These are phyloP conservation scores for Fraxinus paxiana DNA, from an alignment of 305 asterid species.

Conservation along the genomic window DNA sequence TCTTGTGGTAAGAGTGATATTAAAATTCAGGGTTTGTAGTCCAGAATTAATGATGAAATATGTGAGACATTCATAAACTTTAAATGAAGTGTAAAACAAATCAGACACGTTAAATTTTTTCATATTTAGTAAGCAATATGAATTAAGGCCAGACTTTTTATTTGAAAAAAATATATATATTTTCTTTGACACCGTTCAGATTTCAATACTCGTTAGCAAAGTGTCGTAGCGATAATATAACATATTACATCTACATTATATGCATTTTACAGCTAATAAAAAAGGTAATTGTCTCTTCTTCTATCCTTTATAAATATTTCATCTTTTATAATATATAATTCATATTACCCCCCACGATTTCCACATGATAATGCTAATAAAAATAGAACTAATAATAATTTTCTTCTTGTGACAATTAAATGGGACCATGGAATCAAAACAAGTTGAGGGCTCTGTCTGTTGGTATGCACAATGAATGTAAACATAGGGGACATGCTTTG, in stretches of 20 bases:
- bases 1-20: not conserved
- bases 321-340: not conserved
- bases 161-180: no score
- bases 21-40: no score
- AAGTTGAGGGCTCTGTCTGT: conserved; percentile 27
- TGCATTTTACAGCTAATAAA: not conserved
- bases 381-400: not conserved
- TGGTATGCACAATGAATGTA: conserved; percentile 31
- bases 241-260: not conserved
- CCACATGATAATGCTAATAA: not conserved
- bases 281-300: not conserved
- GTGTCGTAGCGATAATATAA: not conserved
- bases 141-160: not conserved
- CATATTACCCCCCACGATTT: not conserved
- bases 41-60: not conserved
- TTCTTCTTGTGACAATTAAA: not conserved
- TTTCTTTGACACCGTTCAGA: not conserved
- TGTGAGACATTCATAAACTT: not conserved
- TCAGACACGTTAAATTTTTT: no score
- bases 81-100: not conserved
- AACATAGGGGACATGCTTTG: conserved; percentile 23
- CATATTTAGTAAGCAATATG: not conserved
- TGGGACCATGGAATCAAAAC: conserved; percentile 15
- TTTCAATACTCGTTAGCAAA: not conserved
- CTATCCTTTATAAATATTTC: not conserved